These are phyloP conservation scores for Melaleuca quinquenervia DNA, from an alignment of 345 rosid species.

Conservation along the genomic window DNA sequence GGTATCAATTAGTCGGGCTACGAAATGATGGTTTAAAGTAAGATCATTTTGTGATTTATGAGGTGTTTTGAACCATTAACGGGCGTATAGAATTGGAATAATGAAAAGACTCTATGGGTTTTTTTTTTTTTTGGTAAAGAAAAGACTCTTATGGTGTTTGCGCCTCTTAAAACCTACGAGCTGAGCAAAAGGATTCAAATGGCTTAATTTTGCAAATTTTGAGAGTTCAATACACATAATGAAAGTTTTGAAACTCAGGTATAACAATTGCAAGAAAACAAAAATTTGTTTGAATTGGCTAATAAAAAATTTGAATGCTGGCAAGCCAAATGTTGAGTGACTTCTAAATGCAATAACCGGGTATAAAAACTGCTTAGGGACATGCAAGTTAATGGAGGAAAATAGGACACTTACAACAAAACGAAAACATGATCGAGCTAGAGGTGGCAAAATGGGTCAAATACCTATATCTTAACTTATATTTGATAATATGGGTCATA, in stretches of 20 bases:
- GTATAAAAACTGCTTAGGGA: background rate
- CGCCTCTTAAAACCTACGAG: no score
- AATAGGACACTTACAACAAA: no score
- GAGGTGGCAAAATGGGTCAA: no score
- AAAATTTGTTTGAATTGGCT: background rate
- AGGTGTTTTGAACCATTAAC: background rate
- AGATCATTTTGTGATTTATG: fast-evolving
- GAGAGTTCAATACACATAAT: background rate
- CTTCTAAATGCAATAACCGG: background rate
- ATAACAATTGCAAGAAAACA: background rate
- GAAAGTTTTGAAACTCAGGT: background rate
- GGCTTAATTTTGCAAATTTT: background rate
- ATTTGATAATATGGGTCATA: no score
- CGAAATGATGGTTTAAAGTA: background rate
- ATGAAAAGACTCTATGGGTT: no score
- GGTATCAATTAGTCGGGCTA: background rate
- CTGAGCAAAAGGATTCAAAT: no score
- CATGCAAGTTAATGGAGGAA: background rate
- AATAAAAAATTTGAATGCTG: background rate
- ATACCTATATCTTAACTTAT: no score
- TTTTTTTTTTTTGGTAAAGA: no score
- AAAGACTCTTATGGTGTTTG: no score
- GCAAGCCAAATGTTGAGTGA: background rate
- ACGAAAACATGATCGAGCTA: background rate
- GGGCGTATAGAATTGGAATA: background rate